Evolutionary conservation across 2,329 filamentous ascomycete species (phyloP), one percentile per base, ranked within the genome.

Genomic region (Epichloe scottii): DNA sequence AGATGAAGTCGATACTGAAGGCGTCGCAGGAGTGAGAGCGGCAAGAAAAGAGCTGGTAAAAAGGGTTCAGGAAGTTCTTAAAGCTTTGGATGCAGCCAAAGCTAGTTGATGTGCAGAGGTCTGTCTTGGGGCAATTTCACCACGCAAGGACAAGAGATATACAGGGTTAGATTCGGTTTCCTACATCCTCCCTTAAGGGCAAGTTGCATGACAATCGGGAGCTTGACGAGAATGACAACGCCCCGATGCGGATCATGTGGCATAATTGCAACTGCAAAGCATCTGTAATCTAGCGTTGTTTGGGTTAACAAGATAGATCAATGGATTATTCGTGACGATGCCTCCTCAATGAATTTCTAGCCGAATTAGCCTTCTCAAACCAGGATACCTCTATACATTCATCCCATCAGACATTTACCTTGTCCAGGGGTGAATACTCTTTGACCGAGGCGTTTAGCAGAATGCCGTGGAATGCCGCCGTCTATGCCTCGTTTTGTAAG

Each of bases 1-100:
- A 39, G 87, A 93, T 63, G 82, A 77, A 21, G 79, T 91, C 3
- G 85, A 91, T 58, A 83, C 82, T 0, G 82, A 84, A 46, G 85
- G 85, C 5, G 79, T 87, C 56, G 64, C 71, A 10, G 80, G 83
- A 12, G 80, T 85, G 26, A 74, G 86, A 55, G 68, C 74, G 12
- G 78, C 72, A 63, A 72, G 87, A 61, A 90, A 86, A 69, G 84
- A 82, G 52, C 66, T 90, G 48, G 84, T 91, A n/a, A 79, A 73
- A 59, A 76, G 84, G 56, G 82, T 85, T 3, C 85, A 91, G 63
- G 76, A 71, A 11, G 69, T 85, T 42, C 66, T 93, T 57, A 81
- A 75, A 60, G 71, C 73, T 30, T 63, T 91, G 53, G 87, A 93
- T 62, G 71, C 50, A 19, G 65, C 63, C 34, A 68, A 64, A 51